Conservation (phyloP, 345 rosid genomes). For the Corchorus capsularis region DNA sequence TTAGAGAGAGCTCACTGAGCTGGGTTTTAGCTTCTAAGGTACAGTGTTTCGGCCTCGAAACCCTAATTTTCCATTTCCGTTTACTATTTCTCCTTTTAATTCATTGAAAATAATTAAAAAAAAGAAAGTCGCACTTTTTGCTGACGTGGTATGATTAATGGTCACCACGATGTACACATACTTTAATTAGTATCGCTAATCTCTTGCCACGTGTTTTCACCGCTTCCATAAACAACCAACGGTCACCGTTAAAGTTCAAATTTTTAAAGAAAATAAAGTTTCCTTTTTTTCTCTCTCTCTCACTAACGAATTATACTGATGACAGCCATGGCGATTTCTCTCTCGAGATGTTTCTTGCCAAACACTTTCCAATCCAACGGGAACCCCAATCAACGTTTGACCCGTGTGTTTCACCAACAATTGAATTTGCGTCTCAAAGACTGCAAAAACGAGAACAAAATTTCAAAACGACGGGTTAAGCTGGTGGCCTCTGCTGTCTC, state of each 20-base stretch:
- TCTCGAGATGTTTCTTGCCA: slow-evolving; percentile 4
- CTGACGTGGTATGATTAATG: slow-evolving; percentile 25
- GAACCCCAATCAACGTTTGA: background rate
- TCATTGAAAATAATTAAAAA: background rate
- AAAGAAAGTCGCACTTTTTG: background rate
- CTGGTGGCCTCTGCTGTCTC: slow-evolving; percentile 53
- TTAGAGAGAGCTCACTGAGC: slow-evolving; percentile 6
- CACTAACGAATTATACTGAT: background rate
- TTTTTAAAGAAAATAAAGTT: no score
- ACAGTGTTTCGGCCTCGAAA: background rate
- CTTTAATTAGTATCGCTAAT: background rate
- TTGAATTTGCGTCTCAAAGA: background rate
- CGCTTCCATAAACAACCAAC: slow-evolving; percentile 37
- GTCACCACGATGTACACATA: background rate
- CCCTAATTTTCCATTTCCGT: slow-evolving; percentile 8
- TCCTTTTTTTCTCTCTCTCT: background rate
- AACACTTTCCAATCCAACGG: slow-evolving; percentile 12
- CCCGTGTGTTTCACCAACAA: background rate
- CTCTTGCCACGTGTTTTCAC: slow-evolving; percentile 38
- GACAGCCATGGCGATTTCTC: slow-evolving; percentile 7
- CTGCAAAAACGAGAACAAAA: background rate
- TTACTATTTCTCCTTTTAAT: background rate
- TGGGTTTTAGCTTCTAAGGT: background rate
- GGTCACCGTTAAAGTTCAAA: slow-evolving; percentile 10
- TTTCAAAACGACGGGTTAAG: slow-evolving; percentile 23